phyloP scores from a whole-genome alignment of 1,139 yeast genomes.

The Suhomyces ambrosiae region DNA sequence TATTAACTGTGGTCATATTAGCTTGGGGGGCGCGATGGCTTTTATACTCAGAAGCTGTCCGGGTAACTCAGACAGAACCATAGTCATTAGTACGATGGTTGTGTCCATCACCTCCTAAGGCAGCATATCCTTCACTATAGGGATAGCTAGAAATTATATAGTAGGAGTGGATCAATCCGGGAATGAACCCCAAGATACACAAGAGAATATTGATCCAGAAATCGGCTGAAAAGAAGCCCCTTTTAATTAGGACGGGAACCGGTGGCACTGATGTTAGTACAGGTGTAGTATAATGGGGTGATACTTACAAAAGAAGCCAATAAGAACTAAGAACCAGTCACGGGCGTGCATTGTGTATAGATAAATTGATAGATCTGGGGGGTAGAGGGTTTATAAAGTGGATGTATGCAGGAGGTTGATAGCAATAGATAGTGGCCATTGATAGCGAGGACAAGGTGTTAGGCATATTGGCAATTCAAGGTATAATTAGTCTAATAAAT shows the following conservation, averaged over 20 bases:
- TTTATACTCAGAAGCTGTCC: slow-evolving; percentile 7
- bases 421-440: no score
- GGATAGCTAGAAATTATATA: slow-evolving; percentile 62
- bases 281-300: background rate
- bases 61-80: slow-evolving; percentile 22
- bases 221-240: slow-evolving; percentile 73
- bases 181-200: slow-evolving; percentile 77
- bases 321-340: slow-evolving; percentile 77
- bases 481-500: no score
- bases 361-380: background rate
- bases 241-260: slow-evolving; percentile 74
- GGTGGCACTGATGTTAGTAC: slow-evolving; percentile 57
- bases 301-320: slow-evolving; percentile 61
- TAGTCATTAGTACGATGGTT: slow-evolving; percentile 29
- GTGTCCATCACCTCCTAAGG: slow-evolving; percentile 37
- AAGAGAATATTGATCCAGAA: slow-evolving; percentile 72
- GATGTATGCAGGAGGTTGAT: slow-evolving; percentile 4
- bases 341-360: slow-evolving; percentile 54
- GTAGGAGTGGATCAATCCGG: slow-evolving; percentile 71
- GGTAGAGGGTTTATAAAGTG: slow-evolving; percentile 7
- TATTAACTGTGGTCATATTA: slow-evolving; percentile 8
- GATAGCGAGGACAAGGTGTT: no score
- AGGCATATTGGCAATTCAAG: no score
- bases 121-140: slow-evolving; percentile 38
- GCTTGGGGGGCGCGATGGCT: background rate